Percentiles rank a stretch among this genome's conserved stretches.
phyloP scores from a whole-genome alignment of 2,329 filamentous ascomycete genomes.

The Emydomyces testavorans region DNA sequence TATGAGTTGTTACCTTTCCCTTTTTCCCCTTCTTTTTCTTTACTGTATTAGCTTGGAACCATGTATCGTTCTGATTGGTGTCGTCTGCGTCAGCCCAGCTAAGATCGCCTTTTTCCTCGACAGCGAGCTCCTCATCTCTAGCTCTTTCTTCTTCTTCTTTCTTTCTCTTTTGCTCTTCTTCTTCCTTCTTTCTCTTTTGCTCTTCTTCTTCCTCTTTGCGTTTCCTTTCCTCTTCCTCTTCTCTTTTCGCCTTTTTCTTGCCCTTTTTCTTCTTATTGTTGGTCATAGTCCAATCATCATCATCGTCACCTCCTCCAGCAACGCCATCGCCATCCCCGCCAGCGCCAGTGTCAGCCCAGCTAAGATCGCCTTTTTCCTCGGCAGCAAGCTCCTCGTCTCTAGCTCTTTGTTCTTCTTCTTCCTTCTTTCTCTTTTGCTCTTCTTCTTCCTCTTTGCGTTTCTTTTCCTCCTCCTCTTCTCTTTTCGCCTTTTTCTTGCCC shows the following conservation, averaged over 20 bases:
- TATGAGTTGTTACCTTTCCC: slow-evolving; percentile 21
- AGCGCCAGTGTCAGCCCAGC: slow-evolving; percentile 1
- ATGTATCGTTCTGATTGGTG: slow-evolving; percentile 33
- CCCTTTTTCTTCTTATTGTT: slow-evolving; percentile 15
- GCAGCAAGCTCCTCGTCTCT: too few species aligned
- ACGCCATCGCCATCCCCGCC: slow-evolving; percentile 6
- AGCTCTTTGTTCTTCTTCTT: too few species aligned
- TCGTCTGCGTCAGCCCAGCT: slow-evolving; percentile 40
- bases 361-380: slow-evolving; percentile 3
- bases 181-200: slow-evolving; percentile 27
- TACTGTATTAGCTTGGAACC: slow-evolving; percentile 27
- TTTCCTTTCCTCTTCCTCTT: slow-evolving; percentile 14
- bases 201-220: slow-evolving; percentile 13
- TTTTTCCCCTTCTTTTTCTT: slow-evolving; percentile 47
- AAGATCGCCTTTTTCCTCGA: slow-evolving; percentile 24
- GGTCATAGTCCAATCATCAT: slow-evolving; percentile 11
- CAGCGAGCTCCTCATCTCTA: slow-evolving; percentile 26
- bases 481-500: slow-evolving; percentile 15
- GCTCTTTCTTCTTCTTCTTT: slow-evolving; percentile 23
- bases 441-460: slow-evolving; percentile 13
- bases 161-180: slow-evolving; percentile 25
- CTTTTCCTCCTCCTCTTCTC: slow-evolving; percentile 12
- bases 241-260: slow-evolving; percentile 15
- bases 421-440: slow-evolving; percentile 27
- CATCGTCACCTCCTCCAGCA: slow-evolving; percentile 9